Evolutionary conservation across 202 grass and related monocot species (phyloP), one percentile per base, ranked within the genome.

Genomic region (Setaria italica): DNA sequence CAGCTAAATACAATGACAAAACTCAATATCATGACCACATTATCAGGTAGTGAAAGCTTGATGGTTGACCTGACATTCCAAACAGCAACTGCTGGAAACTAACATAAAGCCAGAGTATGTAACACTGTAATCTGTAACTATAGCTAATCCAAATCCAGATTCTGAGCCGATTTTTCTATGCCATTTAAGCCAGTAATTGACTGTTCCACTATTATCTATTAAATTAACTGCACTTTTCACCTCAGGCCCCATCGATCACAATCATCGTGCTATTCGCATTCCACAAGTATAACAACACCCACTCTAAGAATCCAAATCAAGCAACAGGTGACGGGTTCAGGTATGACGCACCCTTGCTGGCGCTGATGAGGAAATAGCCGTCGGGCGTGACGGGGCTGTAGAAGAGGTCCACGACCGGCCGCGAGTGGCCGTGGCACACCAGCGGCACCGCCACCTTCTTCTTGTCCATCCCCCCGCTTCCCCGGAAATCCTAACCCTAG

Each of bases 371-470:
- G 78, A 98, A 98, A 79, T 91, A 95, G 15, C 95, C 93, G 35
- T 98, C 95, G 17, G 93, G 88, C 47, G 83, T 90, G 65, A 90
- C 78, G 79, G 78, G 88, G 88, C 88, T 90, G 74, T 90, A 90
- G 89, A 93, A 98, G 42, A 98, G 90, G 88, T 98, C 95, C 45
- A 98, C 93, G 17, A 98, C 95, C 11, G 95, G 95, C 71, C 95
- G 93, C 66, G 95, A 98, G 85, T 98, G 95, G 13, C 95, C 95
- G 78, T 95, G 95, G 91, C 88, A 98, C n/a, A 98, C 95, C 19
- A 95, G 86, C 39, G 93, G 93, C n/a, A 94, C 88, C 16, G 93
- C 84, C 78, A 89, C 89, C 81, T 95, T 98, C 88, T 93, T 98
- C 89, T 95, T 98, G 64, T 98, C 95, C 95, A 95, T 98, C 63